Evolutionary conservation across 2,329 filamentous ascomycete species (phyloP).

Genomic region (Thermochaetoides dissita): DNA sequence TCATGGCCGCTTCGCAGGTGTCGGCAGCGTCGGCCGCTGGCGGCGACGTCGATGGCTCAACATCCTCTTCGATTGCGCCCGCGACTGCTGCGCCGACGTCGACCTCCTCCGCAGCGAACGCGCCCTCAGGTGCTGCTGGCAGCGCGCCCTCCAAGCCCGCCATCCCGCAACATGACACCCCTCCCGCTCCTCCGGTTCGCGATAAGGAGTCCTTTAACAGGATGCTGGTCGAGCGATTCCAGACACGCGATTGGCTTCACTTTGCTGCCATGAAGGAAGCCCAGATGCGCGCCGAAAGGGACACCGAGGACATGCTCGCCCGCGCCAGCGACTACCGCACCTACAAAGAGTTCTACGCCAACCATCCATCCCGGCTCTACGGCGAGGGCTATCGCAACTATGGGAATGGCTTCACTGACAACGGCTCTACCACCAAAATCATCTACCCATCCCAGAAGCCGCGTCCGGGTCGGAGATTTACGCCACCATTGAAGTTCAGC

Average conservation of each 20-base stretch:
- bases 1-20: slow-evolving; percentile 31
- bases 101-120: not conserved
- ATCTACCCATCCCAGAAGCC: slow-evolving; percentile 69
- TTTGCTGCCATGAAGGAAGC: slow-evolving; percentile 36
- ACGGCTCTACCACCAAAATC: slow-evolving; percentile 50
- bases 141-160: slow-evolving; percentile 14
- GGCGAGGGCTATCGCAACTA: slow-evolving; percentile 75
- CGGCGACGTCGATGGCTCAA: slow-evolving; percentile 9
- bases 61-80: slow-evolving; percentile 4
- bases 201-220: slow-evolving; percentile 42
- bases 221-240: slow-evolving; percentile 39
- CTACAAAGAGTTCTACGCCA: slow-evolving; percentile 41
- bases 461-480: slow-evolving; percentile 62
- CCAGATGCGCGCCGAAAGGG: slow-evolving; percentile 38
- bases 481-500: slow-evolving; percentile 57
- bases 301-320: slow-evolving; percentile 49
- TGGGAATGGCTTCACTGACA: slow-evolving; percentile 74
- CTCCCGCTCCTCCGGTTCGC: slow-evolving; percentile 20
- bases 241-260: slow-evolving; percentile 40
- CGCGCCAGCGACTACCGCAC: slow-evolving; percentile 58
- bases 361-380: slow-evolving; percentile 45
- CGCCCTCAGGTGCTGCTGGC: slow-evolving; percentile 2
- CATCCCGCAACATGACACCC: not conserved
- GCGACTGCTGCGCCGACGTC: slow-evolving; percentile 4
- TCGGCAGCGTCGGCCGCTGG: slow-evolving; percentile 20